These are phyloP conservation scores for Lachancea meyersii DNA, from an alignment of 805 yeast species.

Conservation along the genomic window DNA sequence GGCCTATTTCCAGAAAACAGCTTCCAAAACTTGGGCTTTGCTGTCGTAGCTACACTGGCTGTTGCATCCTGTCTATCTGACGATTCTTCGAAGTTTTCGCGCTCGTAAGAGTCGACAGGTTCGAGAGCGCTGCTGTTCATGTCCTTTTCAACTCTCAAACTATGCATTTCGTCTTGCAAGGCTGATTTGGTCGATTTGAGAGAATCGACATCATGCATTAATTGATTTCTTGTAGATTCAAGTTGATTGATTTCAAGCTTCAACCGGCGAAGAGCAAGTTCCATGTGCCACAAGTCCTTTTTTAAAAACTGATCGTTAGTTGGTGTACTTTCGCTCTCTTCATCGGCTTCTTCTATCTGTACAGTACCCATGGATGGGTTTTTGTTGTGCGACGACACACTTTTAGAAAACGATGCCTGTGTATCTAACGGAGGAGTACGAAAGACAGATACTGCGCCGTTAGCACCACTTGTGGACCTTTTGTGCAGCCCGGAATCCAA, in stretches of 20 bases:
- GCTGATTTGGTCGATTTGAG: slow-evolving; percentile 43
- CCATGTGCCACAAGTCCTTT: slow-evolving; percentile 24
- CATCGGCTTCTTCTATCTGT: slow-evolving; percentile 7
- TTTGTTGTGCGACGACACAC: slow-evolving; percentile 2
- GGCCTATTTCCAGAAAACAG: slow-evolving; percentile 18
- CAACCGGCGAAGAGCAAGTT: slow-evolving; percentile 36
- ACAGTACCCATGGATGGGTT: slow-evolving; percentile 1
- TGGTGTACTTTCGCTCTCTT: slow-evolving; percentile 6
- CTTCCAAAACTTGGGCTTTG: slow-evolving; percentile 33
- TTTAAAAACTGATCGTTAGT: slow-evolving; percentile 12
- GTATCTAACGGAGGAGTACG: slow-evolving; percentile 22
- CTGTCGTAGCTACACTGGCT: slow-evolving; percentile 22
- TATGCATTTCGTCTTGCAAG: slow-evolving; percentile 42
- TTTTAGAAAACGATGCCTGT: not conserved
- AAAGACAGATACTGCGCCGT: slow-evolving; percentile 19
- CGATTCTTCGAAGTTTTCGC: slow-evolving; percentile 6
- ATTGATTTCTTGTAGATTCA: slow-evolving; percentile 37
- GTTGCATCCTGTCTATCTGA: slow-evolving; percentile 16
- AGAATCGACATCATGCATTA: slow-evolving; percentile 46
- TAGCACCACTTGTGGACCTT: slow-evolving; percentile 15
- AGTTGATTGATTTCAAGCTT: slow-evolving; percentile 39
- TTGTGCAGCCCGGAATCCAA: slow-evolving; percentile 7
- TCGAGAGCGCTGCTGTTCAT: slow-evolving; percentile 4
- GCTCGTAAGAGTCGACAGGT: slow-evolving; percentile 16
- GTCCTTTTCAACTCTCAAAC: slow-evolving; percentile 21